Percentiles rank a stretch among this genome's conserved stretches.
phyloP scores from a whole-genome alignment of 1,139 yeast species.

The Hanseniaspora gamundiae region DNA sequence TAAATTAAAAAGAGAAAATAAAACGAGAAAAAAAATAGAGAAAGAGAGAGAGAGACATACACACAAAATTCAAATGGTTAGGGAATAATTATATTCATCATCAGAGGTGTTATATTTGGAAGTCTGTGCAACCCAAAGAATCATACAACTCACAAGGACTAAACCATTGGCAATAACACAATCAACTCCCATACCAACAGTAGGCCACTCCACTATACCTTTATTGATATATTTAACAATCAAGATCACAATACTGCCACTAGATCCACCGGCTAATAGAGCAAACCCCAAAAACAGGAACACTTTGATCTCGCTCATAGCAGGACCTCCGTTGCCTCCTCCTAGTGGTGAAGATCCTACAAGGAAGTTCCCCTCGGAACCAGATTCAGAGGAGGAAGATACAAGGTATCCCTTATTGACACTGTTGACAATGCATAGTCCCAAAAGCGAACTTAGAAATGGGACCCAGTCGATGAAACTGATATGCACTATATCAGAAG shows the following conservation, averaged over 20 bases:
- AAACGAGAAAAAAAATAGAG: too few relatives aligned
- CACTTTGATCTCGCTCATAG: slow-evolving; percentile 46
- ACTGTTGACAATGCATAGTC: slow-evolving; percentile 84
- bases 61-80: slow-evolving; percentile 56
- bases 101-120: slow-evolving; percentile 37
- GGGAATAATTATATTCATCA: slow-evolving; percentile 87
- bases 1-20: too few relatives aligned
- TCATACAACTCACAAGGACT: slow-evolving; percentile 77
- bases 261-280: slow-evolving; percentile 83
- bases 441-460: slow-evolving; percentile 72
- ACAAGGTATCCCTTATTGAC: slow-evolving; percentile 49
- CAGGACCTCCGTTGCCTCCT: slow-evolving; percentile 22
- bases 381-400: slow-evolving; percentile 33
- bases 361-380: slow-evolving; percentile 43
- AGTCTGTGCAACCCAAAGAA: slow-evolving; percentile 76
- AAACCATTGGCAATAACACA: slow-evolving; percentile 73
- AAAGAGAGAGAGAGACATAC: too few relatives aligned
- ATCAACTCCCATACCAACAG: slow-evolving; percentile 88
- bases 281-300: slow-evolving; percentile 87
- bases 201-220: slow-evolving; percentile 44
- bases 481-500: slow-evolving; percentile 64
- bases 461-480: slow-evolving; percentile 95
- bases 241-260: slow-evolving; percentile 82
- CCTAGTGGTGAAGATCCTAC: slow-evolving; percentile 31
- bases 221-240: slow-evolving; percentile 75